Evolutionary conservation across 331 rosid genomes (phyloP).

Genomic region (Cydonia oblonga): DNA sequence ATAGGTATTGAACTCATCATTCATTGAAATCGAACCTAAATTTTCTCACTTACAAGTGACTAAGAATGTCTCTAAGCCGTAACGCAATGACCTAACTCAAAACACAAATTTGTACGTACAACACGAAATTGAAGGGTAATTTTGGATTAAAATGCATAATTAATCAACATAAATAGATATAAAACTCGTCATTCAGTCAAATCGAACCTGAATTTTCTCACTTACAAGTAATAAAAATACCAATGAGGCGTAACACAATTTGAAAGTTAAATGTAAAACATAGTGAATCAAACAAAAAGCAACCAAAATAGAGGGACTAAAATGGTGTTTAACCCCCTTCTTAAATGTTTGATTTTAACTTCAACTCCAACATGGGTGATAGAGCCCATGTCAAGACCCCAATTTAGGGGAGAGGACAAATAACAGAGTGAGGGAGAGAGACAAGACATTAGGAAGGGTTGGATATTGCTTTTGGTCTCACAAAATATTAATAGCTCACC

Average conservation of each 20-base stretch:
- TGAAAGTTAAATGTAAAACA: not conserved
- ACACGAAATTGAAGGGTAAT: too few relatives aligned
- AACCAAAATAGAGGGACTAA: not conserved
- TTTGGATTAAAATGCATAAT: too few relatives aligned
- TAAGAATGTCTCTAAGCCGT: not conserved
- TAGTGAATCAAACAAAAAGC: not conserved
- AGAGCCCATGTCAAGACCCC: conserved; percentile 22
- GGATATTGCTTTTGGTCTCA: not conserved
- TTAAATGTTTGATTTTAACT: not conserved
- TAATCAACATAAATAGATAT: too few relatives aligned
- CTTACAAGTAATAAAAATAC: too few relatives aligned
- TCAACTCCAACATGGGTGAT: conserved; percentile 2
- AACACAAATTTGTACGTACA: too few relatives aligned
- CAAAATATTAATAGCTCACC: not conserved
- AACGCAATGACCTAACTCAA: too few relatives aligned
- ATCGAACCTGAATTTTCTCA: too few relatives aligned
- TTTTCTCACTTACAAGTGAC: not conserved
- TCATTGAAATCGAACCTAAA: too few relatives aligned
- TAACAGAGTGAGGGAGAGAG: conserved; percentile 4
- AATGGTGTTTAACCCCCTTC: not conserved
- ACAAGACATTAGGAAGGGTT: not conserved
- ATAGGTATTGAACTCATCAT: too few relatives aligned
- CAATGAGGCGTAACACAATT: too few relatives aligned
- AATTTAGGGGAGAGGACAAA: conserved; percentile 1
- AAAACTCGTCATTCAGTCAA: too few relatives aligned